phyloP scores from a whole-genome alignment of 805 yeast species.

The Saccharomycopsis javanensis region DNA sequence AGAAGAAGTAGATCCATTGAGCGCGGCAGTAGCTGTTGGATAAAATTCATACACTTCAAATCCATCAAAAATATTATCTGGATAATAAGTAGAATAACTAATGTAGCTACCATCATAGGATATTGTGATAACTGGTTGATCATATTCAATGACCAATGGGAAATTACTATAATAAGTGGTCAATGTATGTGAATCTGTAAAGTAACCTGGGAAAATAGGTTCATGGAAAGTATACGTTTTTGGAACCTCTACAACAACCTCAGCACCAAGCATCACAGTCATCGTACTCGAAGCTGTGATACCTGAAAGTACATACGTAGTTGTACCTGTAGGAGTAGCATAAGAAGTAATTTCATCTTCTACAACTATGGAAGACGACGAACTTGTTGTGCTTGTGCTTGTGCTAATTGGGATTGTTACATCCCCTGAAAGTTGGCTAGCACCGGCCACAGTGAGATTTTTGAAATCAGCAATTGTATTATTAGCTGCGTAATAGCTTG shows the following conservation, averaged over 20 bases:
- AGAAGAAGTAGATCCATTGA: neutral
- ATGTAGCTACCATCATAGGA: neutral
- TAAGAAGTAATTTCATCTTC: neutral
- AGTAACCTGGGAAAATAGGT: neutral
- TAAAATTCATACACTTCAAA: neutral
- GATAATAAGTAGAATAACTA: neutral
- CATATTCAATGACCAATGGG: neutral
- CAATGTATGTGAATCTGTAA: neutral
- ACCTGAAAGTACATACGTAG: neutral
- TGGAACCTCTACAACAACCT: neutral
- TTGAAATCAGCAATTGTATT: too few species aligned
- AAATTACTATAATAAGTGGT: neutral
- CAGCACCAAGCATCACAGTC: neutral
- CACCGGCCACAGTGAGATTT: too few species aligned
- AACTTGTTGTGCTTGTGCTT: neutral
- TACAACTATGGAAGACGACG: neutral
- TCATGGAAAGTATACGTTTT: neutral
- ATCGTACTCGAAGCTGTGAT: neutral
- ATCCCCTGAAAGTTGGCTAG: too few species aligned
- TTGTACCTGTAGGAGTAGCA: neutral
- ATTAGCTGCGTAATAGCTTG: neutral
- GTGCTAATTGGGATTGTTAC: neutral
- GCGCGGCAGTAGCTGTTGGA: neutral
- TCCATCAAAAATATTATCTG: neutral
- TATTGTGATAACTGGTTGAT: neutral